phyloP scores from a whole-genome alignment of 2,329 filamentous ascomycete species.

The Ophiostoma angusticollis region DNA sequence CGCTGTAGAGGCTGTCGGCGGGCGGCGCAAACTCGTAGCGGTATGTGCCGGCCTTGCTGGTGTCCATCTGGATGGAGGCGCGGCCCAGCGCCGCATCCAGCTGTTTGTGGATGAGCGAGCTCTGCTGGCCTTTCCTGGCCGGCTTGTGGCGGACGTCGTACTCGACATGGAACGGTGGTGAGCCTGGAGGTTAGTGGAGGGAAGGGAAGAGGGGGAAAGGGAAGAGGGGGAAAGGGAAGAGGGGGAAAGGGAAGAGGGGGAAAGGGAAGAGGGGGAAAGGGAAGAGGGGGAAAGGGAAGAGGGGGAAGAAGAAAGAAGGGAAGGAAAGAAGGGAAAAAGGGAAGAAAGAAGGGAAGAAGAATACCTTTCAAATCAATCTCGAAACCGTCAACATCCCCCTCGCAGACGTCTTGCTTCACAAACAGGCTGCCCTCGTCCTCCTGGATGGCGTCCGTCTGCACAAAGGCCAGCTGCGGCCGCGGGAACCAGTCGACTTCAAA shows the following conservation, averaged over 20 bases:
- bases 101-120: constrained; percentile 52
- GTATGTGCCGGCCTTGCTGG: constrained; percentile 67
- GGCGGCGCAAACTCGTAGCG: constrained; percentile 76
- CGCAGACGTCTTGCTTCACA: constrained; percentile 73
- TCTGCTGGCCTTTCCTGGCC: constrained; percentile 41
- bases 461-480: constrained; percentile 57
- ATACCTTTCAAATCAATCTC: constrained; percentile 68
- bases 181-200: constrained; percentile 32
- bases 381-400: constrained; percentile 84
- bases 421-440: constrained; percentile 39
- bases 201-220: no score
- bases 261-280: no score
- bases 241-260: no score
- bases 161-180: constrained; percentile 68
- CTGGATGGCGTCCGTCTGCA: constrained; percentile 50
- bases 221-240: no score
- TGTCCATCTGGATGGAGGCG: constrained; percentile 76
- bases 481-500: constrained; percentile 82
- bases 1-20: constrained; percentile 74
- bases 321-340: no score
- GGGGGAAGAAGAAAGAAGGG: not conserved
- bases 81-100: constrained; percentile 66
- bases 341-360: no score
- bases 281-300: no score
- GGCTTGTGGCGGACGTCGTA: constrained; percentile 70